Percentiles rank a stretch among this genome's conserved stretches.
phyloP scores from a whole-genome alignment of 1,284 basidiomycete species.

The Vanrija humicola region DNA sequence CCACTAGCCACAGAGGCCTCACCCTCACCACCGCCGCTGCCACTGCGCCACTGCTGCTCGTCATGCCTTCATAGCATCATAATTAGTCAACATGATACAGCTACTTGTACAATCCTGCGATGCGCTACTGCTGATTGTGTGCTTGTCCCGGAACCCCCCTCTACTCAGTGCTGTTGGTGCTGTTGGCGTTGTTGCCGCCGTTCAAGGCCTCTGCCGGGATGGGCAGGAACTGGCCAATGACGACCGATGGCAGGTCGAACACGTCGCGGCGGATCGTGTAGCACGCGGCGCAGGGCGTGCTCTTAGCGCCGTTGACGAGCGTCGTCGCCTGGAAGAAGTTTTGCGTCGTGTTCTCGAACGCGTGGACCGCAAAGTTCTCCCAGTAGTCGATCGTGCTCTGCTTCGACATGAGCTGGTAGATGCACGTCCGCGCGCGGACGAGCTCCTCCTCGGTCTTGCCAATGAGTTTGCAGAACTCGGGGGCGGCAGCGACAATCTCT shows the following conservation, averaged over 20 bases:
- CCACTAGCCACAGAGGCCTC: too few relatives aligned
- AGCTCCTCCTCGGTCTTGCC: slow-evolving; percentile 83
- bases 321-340: slow-evolving; percentile 90
- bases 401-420: slow-evolving; percentile 89
- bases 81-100: too few relatives aligned
- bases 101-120: too few relatives aligned
- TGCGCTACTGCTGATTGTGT: too few relatives aligned
- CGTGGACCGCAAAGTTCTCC: slow-evolving; percentile 90
- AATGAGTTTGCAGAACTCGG: slow-evolving; percentile 92
- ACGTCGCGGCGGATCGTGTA: slow-evolving; percentile 85
- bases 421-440: slow-evolving; percentile 69
- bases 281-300: slow-evolving; percentile 70
- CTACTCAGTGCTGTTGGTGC: neutral
- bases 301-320: slow-evolving; percentile 44
- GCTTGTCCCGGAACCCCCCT: too few relatives aligned
- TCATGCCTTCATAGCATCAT: too few relatives aligned
- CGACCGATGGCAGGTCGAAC: slow-evolving; percentile 63
- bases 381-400: slow-evolving; percentile 76
- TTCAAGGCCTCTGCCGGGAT: slow-evolving; percentile 26
- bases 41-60: too few relatives aligned
- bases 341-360: slow-evolving; percentile 91
- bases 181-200: neutral
- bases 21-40: too few relatives aligned
- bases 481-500: slow-evolving; percentile 92
- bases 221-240: slow-evolving; percentile 63